Evolutionary conservation across 148 eudicot species (phyloP), one percentile per base, ranked within the genome.

Genomic region (Rhododendron mucronatum): DNA sequence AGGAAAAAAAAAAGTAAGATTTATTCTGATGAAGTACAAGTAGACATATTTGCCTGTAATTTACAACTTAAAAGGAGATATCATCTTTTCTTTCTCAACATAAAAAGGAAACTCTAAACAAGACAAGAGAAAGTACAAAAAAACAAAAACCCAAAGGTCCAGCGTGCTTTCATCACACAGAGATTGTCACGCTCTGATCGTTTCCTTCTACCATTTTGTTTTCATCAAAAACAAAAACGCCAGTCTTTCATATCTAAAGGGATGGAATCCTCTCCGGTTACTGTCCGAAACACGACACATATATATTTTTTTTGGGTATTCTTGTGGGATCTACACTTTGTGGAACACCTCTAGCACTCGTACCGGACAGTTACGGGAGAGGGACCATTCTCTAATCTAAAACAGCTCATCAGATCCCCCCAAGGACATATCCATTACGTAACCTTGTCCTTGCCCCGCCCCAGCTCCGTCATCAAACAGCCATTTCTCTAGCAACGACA

Each of bases 401-500:
- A 93, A 93, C 91, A 93, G 88, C 82, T 86, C 88, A 78, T 84
- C 80, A 80, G 85, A 78, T 88, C 80, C 94, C 15, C 84, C 94
- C 50, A 92, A 89, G 6, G 90, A 71, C 91, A 94, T 88, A 82
- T 67, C 85, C 86, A 90, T 86, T 71, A 94, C 86, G 48, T 89
- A 90, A 16, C 91, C 94, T 44, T 90, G 95, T 37, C 90, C 91
- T 18, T 89, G 91, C 28, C 85, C 82, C 33, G 33, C 73, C 11
- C 71, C 71, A 67, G 85, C 85, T 67, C 89, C 91, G 77, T 94
- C 98, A 21, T 95, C 98, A 88, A 95, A 88, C 59, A 95, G 86
- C 98, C 98, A 95, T 69, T 95, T 95, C 90, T 95, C 98, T 9
- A 95, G 80, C 65, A 92, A 63, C 44, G 90, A 86, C 0, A 93